phyloP scores from a whole-genome alignment of 306 rosid species.

The Lupinus albus region DNA sequence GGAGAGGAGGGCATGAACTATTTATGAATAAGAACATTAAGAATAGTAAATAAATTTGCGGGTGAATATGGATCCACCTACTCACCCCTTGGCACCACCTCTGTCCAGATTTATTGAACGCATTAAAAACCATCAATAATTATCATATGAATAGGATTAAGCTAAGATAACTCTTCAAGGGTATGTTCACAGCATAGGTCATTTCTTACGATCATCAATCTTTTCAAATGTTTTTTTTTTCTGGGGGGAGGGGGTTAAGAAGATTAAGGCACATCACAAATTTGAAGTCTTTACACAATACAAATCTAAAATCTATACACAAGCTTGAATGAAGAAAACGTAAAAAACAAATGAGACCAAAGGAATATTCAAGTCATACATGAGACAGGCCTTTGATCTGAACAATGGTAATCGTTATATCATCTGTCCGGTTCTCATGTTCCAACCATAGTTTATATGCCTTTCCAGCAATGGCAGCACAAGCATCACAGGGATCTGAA shows the following conservation, averaged over 20 bases:
- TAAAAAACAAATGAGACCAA: conserved; percentile 5
- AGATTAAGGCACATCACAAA: conserved; percentile 1
- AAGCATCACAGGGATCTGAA: conserved; percentile 97
- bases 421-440: conserved; percentile 90
- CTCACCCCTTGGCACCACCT: background rate
- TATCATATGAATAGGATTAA: conserved; percentile 19
- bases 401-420: conserved; percentile 85
- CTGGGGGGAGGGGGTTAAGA: background rate
- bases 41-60: too few relatives aligned
- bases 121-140: conserved; percentile 13
- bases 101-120: background rate
- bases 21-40: too few relatives aligned
- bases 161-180: conserved; percentile 9
- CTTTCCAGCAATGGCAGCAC: conserved; percentile 95
- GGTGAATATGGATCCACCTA: too few relatives aligned
- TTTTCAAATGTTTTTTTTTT: background rate
- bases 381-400: conserved; percentile 83
- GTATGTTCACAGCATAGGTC: background rate
- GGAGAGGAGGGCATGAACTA: too few relatives aligned
- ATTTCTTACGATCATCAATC: conserved; percentile 2
- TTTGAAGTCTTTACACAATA: conserved; percentile 5
- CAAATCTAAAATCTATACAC: conserved; percentile 2
- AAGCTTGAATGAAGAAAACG: conserved; percentile 13
- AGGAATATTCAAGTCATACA: conserved; percentile 59
- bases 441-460: conserved; percentile 91